Percentiles rank a stretch among this genome's conserved stretches.
phyloP scores from a whole-genome alignment of 495 filamentous ascomycete species.

The Lasiosphaeria ovina region DNA sequence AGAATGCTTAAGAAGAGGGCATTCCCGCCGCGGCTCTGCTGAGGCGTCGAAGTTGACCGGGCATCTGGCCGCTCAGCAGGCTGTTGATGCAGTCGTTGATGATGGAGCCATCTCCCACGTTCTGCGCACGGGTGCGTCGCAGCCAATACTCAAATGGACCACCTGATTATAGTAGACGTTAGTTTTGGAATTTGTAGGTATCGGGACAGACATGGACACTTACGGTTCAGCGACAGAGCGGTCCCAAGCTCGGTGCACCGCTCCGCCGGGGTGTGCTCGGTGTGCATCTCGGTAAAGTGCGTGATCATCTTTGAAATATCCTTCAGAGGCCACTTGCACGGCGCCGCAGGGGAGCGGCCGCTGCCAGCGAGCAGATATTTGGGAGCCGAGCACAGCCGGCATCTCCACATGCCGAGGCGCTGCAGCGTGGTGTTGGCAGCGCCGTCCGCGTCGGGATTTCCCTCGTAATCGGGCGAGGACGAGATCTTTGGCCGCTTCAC shows the following conservation, averaged over 20 bases:
- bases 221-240: constrained; percentile 40
- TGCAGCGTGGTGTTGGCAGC: constrained; percentile 26
- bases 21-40: constrained; percentile 36
- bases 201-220: constrained; percentile 7
- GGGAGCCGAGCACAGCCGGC: constrained; percentile 39
- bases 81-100: constrained; percentile 35
- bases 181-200: background rate
- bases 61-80: constrained; percentile 34
- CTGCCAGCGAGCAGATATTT: constrained; percentile 40
- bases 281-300: constrained; percentile 46
- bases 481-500: constrained; percentile 11
- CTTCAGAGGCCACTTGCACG: constrained; percentile 48
- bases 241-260: constrained; percentile 41
- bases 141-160: constrained; percentile 50
- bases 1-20: constrained; percentile 1
- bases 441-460: constrained; percentile 2
- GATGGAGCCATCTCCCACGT: constrained; percentile 27
- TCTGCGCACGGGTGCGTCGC: constrained; percentile 33
- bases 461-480: constrained; percentile 2
- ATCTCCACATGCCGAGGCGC: constrained; percentile 47
- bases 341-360: constrained; percentile 40
- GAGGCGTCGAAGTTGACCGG: constrained; percentile 31
- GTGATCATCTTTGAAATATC: constrained; percentile 47
- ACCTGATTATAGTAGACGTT: constrained; percentile 17
- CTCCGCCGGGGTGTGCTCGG: constrained; percentile 36